Evolutionary conservation across 176 grass and related monocot genomes (phyloP).

Genomic region (Miscanthus lutarioriparius): DNA sequence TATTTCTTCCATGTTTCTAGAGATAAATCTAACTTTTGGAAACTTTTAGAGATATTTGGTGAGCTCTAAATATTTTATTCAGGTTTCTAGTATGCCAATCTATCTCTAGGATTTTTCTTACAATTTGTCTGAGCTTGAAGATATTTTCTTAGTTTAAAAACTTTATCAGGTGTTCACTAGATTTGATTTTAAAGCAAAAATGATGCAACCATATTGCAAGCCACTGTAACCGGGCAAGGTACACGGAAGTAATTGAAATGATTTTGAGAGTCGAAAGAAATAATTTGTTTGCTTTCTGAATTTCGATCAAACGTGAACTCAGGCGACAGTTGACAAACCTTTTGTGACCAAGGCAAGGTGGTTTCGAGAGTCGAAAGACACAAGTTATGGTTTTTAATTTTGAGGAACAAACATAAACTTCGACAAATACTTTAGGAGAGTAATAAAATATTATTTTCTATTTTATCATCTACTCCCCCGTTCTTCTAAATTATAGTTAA

Average conservation of each 20-base stretch:
- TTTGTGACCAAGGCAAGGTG: too few species aligned
- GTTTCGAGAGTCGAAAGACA: not conserved
- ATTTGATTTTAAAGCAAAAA: not conserved
- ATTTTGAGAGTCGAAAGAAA: not conserved
- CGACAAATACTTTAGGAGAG: not conserved
- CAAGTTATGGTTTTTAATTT: not conserved
- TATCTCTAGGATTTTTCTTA: too few species aligned
- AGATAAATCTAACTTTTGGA: not conserved
- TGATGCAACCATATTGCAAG: not conserved
- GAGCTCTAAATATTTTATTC: not conserved
- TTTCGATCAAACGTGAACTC: not conserved
- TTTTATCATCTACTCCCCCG: not conserved
- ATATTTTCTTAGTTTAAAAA: not conserved
- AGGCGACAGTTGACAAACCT: not conserved
- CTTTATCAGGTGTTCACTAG: not conserved
- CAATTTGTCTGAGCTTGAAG: too few species aligned
- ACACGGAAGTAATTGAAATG: not conserved
- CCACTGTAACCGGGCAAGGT: not conserved
- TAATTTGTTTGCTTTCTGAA: not conserved
- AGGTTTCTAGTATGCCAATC: too few species aligned
- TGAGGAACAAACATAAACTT: not conserved
- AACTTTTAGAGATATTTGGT: not conserved
- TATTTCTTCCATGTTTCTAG: not conserved
- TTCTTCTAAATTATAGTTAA: too few species aligned
- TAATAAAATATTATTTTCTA: too few species aligned